A percentile compares a stretch with the other conserved stretches of the same genome.
Conservation (phyloP, 306 rosid genomes). For the Glycine latifolia region DNA sequence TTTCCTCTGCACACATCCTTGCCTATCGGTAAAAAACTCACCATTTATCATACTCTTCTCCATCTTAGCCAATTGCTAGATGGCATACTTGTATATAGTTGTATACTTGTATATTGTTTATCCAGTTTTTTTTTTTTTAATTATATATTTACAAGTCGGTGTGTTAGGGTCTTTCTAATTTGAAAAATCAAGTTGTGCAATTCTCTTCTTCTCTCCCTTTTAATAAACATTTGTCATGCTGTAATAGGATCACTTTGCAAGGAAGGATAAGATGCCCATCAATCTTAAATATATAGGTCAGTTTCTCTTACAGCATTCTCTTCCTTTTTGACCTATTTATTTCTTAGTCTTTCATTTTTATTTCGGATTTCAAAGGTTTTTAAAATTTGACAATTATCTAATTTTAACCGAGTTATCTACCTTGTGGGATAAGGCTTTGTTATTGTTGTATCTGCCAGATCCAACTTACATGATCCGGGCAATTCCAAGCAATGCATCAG, state of each 20-base stretch:
- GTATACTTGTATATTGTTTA: neutral
- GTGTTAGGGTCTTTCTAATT: constrained; percentile 26
- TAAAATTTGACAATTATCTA: constrained; percentile 28
- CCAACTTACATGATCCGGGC: constrained; percentile 98
- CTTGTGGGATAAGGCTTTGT: constrained; percentile 5
- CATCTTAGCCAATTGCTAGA: constrained; percentile 15
- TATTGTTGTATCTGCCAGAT: constrained; percentile 55
- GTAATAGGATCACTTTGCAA: constrained; percentile 70
- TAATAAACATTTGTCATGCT: constrained; percentile 31
- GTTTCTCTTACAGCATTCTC: constrained; percentile 35
- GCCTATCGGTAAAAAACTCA: neutral
- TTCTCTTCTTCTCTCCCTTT: constrained; percentile 16
- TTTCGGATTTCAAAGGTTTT: neutral
- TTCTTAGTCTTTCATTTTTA: neutral
- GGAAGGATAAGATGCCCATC: constrained; percentile 54
- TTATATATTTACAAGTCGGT: neutral
- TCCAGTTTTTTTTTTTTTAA: neutral
- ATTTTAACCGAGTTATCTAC: constrained; percentile 38
- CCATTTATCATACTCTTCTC: neutral
- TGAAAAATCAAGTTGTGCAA: constrained; percentile 30
- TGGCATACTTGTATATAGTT: constrained; percentile 16
- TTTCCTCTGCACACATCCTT: neutral
- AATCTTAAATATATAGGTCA: constrained; percentile 87
- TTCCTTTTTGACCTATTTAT: constrained; percentile 37
- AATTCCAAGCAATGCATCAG: constrained; percentile 88